Conservation (phyloP, 139 green algal genomes). For the Chlamydomonas applanata region DNA sequence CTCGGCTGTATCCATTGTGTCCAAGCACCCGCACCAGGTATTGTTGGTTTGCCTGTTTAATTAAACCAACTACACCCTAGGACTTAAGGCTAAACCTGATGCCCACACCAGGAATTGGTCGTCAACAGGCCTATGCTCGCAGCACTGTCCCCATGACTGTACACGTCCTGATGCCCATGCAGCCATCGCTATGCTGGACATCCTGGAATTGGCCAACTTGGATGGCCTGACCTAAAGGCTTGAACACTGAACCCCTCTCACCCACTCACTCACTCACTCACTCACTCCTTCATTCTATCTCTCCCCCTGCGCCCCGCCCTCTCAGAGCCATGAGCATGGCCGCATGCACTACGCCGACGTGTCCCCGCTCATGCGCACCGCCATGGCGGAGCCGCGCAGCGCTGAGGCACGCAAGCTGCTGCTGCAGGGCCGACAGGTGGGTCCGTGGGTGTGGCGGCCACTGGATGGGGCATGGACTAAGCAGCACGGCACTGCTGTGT, state of each 20-base stretch:
- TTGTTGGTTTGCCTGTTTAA: background rate
- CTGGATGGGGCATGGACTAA: background rate
- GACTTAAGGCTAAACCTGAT: background rate
- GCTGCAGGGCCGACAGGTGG: background rate
- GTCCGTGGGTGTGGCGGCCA: background rate
- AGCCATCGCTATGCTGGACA: too few species aligned
- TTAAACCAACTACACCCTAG: background rate
- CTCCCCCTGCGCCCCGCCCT: background rate
- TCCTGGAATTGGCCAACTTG: too few species aligned
- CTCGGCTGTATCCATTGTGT: constrained; percentile 33
- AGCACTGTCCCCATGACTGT: too few species aligned
- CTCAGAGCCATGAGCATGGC: constrained; percentile 19
- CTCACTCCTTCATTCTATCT: background rate
- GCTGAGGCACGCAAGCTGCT: constrained; percentile 15
- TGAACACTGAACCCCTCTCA: too few species aligned
- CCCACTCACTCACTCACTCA: background rate
- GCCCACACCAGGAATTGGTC: background rate
- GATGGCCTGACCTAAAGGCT: too few species aligned
- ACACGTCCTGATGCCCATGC: too few species aligned
- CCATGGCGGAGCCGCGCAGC: constrained; percentile 15
- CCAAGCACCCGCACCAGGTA: constrained; percentile 33
- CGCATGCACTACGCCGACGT: constrained; percentile 23
- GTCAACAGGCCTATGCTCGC: too few species aligned
- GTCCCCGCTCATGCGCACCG: constrained; percentile 16
- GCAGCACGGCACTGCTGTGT: background rate